Percentiles rank a stretch among this genome's conserved stretches.
phyloP scores from a whole-genome alignment of 306 rosid species.

The Quercus mongolica region DNA sequence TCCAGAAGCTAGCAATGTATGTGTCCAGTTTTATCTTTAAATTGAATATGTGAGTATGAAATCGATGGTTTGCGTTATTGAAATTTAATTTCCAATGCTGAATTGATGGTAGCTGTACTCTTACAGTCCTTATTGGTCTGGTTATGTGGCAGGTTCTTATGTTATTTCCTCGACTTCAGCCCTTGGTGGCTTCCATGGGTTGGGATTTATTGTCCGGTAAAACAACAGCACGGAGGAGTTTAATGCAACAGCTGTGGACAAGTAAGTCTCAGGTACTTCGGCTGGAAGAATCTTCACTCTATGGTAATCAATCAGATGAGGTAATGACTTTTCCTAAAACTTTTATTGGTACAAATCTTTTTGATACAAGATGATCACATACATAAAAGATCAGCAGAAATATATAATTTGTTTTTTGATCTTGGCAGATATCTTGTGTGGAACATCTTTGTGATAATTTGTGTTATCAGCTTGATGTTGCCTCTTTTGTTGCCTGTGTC shows the following conservation, averaged over 20 bases:
- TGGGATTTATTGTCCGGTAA: slow-evolving; percentile 93
- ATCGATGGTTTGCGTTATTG: slow-evolving; percentile 12
- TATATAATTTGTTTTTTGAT: slow-evolving; percentile 19
- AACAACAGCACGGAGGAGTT: slow-evolving; percentile 65
- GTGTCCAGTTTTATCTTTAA: slow-evolving; percentile 41
- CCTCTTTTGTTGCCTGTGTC: slow-evolving; percentile 84
- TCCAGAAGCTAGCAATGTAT: slow-evolving; percentile 86
- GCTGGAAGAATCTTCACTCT: slow-evolving; percentile 83
- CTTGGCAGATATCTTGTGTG: slow-evolving; percentile 81
- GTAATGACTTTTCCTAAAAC: slow-evolving; percentile 38
- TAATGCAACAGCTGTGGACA: slow-evolving; percentile 93
- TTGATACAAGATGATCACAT: slow-evolving; percentile 25
- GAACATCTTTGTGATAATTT: slow-evolving; percentile 85
- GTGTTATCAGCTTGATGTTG: slow-evolving; percentile 92
- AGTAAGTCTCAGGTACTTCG: slow-evolving; percentile 75
- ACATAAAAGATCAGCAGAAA: slow-evolving; percentile 19
- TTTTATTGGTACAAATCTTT: slow-evolving; percentile 29
- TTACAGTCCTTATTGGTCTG: background rate
- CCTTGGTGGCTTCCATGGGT: slow-evolving; percentile 93
- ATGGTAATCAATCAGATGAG: slow-evolving; percentile 77
- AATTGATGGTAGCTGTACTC: slow-evolving; percentile 18
- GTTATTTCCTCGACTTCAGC: slow-evolving; percentile 90
- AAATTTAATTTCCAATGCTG: slow-evolving; percentile 9
- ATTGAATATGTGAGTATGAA: slow-evolving; percentile 22
- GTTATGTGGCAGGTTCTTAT: slow-evolving; percentile 58